A percentile compares a stretch with the other conserved stretches of the same genome.
Conservation (phyloP, 805 yeast genomes). For the Jamesozyma gamospora region DNA sequence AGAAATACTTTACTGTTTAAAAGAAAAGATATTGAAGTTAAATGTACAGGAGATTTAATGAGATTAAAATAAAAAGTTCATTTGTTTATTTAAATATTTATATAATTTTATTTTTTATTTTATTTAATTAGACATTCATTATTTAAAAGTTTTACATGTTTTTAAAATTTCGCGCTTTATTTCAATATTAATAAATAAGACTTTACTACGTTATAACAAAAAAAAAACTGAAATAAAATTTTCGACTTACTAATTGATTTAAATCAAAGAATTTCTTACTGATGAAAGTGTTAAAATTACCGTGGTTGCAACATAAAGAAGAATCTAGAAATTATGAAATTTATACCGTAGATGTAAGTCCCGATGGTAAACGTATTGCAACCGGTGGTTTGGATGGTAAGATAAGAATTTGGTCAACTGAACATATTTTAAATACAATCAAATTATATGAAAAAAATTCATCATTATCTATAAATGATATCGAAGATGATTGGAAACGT, state of each 20-base stretch:
- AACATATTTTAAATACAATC: slow-evolving; percentile 38
- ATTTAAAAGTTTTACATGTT: no score
- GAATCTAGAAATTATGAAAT: slow-evolving; percentile 76
- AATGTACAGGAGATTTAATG: slow-evolving; percentile 16
- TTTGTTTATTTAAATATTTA: no score
- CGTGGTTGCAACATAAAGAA: slow-evolving; percentile 68
- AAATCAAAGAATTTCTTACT: no score
- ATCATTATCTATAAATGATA: slow-evolving; percentile 1
- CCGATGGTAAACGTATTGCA: slow-evolving; percentile 78
- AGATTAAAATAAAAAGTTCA: slow-evolving; percentile 17
- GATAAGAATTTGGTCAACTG: slow-evolving; percentile 77
- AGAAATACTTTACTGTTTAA: slow-evolving; percentile 7
- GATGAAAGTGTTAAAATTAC: slow-evolving; percentile 59
- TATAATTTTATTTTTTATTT: no score
- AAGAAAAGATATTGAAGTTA: slow-evolving; percentile 14
- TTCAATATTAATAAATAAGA: no score
- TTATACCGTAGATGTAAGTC: slow-evolving; percentile 69
- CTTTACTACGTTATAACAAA: no score
- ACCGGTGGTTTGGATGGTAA: slow-evolving; percentile 93
- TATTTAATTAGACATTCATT: no score
- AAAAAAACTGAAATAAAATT: no score
- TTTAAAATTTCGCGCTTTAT: no score
- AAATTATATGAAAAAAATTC: slow-evolving; percentile 3
- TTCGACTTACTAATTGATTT: no score
- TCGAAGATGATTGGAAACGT: slow-evolving; percentile 23